These are phyloP conservation scores for Lactarius tabidus DNA, from an alignment of 768 basidiomycete species.

Conservation along the genomic window DNA sequence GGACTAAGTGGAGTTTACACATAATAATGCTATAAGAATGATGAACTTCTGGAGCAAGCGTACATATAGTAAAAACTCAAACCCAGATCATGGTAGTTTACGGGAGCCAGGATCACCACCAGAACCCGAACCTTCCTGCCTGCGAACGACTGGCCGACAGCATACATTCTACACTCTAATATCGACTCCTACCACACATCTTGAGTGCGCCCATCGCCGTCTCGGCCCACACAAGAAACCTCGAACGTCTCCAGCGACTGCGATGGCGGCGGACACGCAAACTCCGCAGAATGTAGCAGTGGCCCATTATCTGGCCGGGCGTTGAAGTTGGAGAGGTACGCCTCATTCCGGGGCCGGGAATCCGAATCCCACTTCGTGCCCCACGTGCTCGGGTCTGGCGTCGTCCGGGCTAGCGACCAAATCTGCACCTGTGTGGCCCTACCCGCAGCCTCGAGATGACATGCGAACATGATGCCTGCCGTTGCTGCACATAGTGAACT, in stretches of 20 bases:
- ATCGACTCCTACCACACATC: slow-evolving; percentile 18
- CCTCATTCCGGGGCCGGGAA: not conserved
- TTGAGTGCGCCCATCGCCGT: slow-evolving; percentile 4
- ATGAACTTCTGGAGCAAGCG: slow-evolving; percentile 6
- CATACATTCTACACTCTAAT: not conserved
- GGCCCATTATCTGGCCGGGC: slow-evolving; percentile 4
- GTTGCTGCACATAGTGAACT: slow-evolving; percentile 9
- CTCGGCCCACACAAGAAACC: slow-evolving; percentile 11
- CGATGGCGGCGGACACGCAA: slow-evolving; percentile 13
- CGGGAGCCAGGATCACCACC: not conserved
- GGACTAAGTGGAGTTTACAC: not conserved
- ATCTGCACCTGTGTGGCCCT: slow-evolving; percentile 2
- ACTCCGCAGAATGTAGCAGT: no score
- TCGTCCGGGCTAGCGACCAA: not conserved
- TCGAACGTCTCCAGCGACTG: slow-evolving; percentile 17
- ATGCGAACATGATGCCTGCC: slow-evolving; percentile 9
- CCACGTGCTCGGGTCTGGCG: not conserved
- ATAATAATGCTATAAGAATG: not conserved
- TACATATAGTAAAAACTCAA: not conserved
- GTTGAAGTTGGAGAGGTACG: slow-evolving; percentile 11
- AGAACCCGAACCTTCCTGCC: not conserved
- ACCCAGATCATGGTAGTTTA: not conserved
- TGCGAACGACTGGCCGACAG: not conserved
- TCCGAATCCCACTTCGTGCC: not conserved
- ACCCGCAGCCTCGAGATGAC: slow-evolving; percentile 8